Evolutionary conservation across 257 asterid species (phyloP).

Genomic region (Salvia rosmarinus): DNA sequence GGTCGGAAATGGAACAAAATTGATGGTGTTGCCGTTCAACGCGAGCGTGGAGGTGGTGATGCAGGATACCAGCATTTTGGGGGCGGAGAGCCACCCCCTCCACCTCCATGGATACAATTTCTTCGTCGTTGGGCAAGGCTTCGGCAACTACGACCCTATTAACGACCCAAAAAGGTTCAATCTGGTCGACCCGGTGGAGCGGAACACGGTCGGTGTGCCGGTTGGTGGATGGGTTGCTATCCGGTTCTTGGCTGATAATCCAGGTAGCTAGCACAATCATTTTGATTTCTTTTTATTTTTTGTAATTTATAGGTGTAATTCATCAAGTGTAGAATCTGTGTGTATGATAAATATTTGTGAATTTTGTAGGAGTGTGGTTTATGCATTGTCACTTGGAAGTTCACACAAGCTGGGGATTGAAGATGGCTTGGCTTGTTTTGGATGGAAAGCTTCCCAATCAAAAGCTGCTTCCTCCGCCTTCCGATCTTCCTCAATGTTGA

Average conservation of each 20-base stretch:
- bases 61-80: constrained; percentile 28
- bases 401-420: constrained; percentile 54
- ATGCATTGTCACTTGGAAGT: constrained; percentile 44
- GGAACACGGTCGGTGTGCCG: constrained; percentile 32
- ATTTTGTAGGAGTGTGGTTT: constrained; percentile 40
- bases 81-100: constrained; percentile 37
- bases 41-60: constrained; percentile 29
- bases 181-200: constrained; percentile 33
- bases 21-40: constrained; percentile 27
- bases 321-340: too few relatives aligned
- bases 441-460: constrained; percentile 51
- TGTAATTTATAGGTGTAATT: too few relatives aligned
- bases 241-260: constrained; percentile 53
- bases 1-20: constrained; percentile 32
- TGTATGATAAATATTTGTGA: too few relatives aligned
- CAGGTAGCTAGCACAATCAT: constrained; percentile 32
- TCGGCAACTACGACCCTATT: constrained; percentile 30
- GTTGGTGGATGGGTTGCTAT: constrained; percentile 36
- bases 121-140: constrained; percentile 31
- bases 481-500: constrained; percentile 53
- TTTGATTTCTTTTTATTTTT: neutral
- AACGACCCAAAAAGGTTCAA: constrained; percentile 23
- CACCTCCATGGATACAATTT: constrained; percentile 36
- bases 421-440: constrained; percentile 55
- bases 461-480: constrained; percentile 50